A percentile compares a stretch with the other conserved stretches of the same genome.
These are phyloP conservation scores for Parathielavia appendiculata DNA, from an alignment of 495 filamentous ascomycete genomes.

Conservation along the genomic window DNA sequence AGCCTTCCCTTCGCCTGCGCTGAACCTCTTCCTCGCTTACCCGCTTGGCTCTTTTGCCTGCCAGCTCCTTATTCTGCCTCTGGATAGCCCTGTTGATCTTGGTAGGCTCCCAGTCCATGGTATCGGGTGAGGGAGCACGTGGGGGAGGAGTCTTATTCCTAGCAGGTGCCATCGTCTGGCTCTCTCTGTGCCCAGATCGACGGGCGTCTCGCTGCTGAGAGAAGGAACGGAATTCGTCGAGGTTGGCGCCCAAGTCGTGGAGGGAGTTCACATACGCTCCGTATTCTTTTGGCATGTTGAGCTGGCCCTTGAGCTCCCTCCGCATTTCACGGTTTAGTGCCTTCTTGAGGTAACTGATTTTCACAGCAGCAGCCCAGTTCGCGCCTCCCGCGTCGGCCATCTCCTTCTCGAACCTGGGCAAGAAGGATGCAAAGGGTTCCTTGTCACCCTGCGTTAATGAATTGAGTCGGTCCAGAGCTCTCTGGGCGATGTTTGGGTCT, in stretches of 20 bases:
- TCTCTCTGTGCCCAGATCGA: neutral
- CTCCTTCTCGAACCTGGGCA: neutral
- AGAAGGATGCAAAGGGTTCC: neutral
- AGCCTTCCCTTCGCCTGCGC: neutral
- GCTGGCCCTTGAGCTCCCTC: neutral
- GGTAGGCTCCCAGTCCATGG: slow-evolving; percentile 2
- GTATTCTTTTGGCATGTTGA: neutral
- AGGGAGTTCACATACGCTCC: neutral
- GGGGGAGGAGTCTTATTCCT: too few relatives aligned
- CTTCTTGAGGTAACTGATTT: neutral
- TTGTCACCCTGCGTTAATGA: neutral
- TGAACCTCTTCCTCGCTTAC: neutral
- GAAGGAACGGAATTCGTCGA: too few relatives aligned
- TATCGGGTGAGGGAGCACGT: too few relatives aligned
- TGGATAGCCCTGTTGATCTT: neutral
- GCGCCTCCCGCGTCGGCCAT: neutral
- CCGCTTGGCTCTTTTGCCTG: neutral
- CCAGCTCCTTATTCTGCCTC: neutral
- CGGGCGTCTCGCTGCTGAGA: too few relatives aligned
- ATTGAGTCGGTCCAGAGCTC: neutral
- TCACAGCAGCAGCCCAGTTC: neutral
- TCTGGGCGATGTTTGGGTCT: neutral
- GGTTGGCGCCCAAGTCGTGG: neutral
- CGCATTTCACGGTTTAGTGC: neutral
- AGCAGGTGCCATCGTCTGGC: too few relatives aligned